Evolutionary conservation across 805 yeast species (phyloP).

Genomic region (Trichomonascus vanleenenianus): DNA sequence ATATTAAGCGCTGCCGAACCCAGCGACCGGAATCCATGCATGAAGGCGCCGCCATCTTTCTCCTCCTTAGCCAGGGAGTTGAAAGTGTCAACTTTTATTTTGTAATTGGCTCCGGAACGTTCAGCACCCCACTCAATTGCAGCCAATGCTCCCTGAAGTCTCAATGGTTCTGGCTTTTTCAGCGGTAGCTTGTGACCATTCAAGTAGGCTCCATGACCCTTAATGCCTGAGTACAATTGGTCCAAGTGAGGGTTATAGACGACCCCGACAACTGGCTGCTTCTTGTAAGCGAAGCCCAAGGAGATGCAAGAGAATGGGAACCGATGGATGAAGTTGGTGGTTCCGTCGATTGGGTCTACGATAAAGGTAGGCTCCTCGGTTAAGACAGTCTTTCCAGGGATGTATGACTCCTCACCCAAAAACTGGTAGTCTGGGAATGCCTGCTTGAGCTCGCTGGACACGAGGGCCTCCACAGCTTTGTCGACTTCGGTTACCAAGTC

Average conservation of each 20-base stretch:
- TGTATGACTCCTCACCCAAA: slow-evolving; percentile 55
- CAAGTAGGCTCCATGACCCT: slow-evolving; percentile 47
- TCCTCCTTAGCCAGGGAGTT: slow-evolving; percentile 34
- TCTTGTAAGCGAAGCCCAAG: slow-evolving; percentile 44
- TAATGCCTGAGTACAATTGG: slow-evolving; percentile 45
- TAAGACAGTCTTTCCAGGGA: slow-evolving; percentile 40
- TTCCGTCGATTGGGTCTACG: slow-evolving; percentile 61
- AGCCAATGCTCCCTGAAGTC: slow-evolving; percentile 44
- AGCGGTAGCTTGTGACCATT: slow-evolving; percentile 39
- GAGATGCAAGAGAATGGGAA: slow-evolving; percentile 59
- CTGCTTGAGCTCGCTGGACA: slow-evolving; percentile 26
- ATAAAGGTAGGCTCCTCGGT: slow-evolving; percentile 51
- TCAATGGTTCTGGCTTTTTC: slow-evolving; percentile 30
- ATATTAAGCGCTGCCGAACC: slow-evolving; percentile 63
- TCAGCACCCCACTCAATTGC: slow-evolving; percentile 60
- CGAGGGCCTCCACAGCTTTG: slow-evolving; percentile 44
- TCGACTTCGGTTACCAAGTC: slow-evolving; percentile 58
- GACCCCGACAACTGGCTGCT: slow-evolving; percentile 52
- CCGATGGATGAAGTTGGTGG: slow-evolving; percentile 55
- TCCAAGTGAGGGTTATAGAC: slow-evolving; percentile 55
- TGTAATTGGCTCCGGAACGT: slow-evolving; percentile 44
- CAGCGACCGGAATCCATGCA: slow-evolving; percentile 53
- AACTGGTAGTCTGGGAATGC: slow-evolving; percentile 44
- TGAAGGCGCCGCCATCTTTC: slow-evolving; percentile 40
- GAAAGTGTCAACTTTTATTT: slow-evolving; percentile 42